Evolutionary conservation across 2,329 filamentous ascomycete genomes (phyloP).

Genomic region (Ascochyta clinopodiicola): DNA sequence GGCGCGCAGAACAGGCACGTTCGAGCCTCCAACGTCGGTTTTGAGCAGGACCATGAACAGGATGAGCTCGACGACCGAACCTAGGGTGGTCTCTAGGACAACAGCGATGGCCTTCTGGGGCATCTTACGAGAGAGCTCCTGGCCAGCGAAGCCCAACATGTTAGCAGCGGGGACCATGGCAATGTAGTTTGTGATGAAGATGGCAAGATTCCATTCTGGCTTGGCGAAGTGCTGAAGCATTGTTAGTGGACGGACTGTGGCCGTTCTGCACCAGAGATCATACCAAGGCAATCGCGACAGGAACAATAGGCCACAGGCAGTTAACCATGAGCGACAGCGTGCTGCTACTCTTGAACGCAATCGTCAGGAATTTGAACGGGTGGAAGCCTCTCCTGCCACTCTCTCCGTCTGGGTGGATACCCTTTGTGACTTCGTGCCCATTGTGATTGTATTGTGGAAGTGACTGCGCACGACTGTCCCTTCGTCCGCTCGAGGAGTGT

Average conservation of each 20-base stretch:
- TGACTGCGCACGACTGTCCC: slow-evolving; percentile 19
- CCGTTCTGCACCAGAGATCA: neutral
- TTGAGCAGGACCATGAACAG: slow-evolving; percentile 78
- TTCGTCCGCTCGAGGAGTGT: slow-evolving; percentile 13
- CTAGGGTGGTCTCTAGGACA: slow-evolving; percentile 65
- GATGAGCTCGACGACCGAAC: slow-evolving; percentile 80
- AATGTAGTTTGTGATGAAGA: slow-evolving; percentile 75
- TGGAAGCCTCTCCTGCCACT: slow-evolving; percentile 72
- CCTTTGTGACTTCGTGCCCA: slow-evolving; percentile 52
- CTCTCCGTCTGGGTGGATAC: slow-evolving; percentile 64
- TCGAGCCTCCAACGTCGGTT: slow-evolving; percentile 49
- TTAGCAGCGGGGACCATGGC: slow-evolving; percentile 81
- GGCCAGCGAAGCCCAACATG: slow-evolving; percentile 75
- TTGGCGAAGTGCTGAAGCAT: slow-evolving; percentile 56
- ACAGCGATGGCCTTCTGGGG: slow-evolving; percentile 72
- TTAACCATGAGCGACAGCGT: slow-evolving; percentile 70
- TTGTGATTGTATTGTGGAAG: slow-evolving; percentile 53
- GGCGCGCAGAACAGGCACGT: slow-evolving; percentile 77
- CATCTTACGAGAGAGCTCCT: slow-evolving; percentile 75
- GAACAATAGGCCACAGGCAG: slow-evolving; percentile 76
- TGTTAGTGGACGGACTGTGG: slow-evolving; percentile 8
- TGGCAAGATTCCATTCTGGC: slow-evolving; percentile 64
- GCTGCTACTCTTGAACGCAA: slow-evolving; percentile 70
- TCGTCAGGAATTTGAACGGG: slow-evolving; percentile 67
- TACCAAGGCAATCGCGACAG: slow-evolving; percentile 71